Conservation (phyloP, 2,329 filamentous ascomycete genomes). For the Colletotrichum spinosum region DNA sequence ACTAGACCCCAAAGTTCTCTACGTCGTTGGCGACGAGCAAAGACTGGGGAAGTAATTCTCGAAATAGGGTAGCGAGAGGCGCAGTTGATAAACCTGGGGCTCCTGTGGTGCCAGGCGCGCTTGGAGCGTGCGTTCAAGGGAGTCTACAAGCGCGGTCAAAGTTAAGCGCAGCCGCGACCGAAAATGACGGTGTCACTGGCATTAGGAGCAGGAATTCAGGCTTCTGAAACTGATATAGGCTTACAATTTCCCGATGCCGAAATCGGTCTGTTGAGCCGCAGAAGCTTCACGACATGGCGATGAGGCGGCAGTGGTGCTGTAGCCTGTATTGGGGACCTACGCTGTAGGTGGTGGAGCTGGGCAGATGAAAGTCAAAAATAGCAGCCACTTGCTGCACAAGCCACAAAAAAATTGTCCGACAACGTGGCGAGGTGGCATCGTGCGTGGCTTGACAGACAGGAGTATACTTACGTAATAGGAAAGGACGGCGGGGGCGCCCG, state of each 20-base stretch:
- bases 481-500: neutral
- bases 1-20: neutral
- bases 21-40: too few relatives aligned
- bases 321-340: too few relatives aligned
- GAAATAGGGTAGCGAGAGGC: conserved; percentile 18
- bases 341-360: too few relatives aligned
- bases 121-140: conserved; percentile 3
- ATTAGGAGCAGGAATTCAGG: neutral
- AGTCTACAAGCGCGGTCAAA: neutral
- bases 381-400: neutral
- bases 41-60: neutral
- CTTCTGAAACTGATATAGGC: neutral
- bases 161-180: neutral
- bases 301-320: conserved; percentile 2
- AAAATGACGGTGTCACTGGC: neutral
- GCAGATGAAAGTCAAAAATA: neutral
- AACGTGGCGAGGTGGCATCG: neutral
- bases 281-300: neutral
- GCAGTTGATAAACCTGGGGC: conserved; percentile 6
- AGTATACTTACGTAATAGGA: neutral
- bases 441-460: conserved; percentile 13
- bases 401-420: neutral
- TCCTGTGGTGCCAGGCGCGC: neutral
- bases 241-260: neutral
- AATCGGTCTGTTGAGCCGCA: neutral